Base-by-base conservation (phyloP, 352 stramenopile species). In the Aphanomyces euteiches region DNA sequence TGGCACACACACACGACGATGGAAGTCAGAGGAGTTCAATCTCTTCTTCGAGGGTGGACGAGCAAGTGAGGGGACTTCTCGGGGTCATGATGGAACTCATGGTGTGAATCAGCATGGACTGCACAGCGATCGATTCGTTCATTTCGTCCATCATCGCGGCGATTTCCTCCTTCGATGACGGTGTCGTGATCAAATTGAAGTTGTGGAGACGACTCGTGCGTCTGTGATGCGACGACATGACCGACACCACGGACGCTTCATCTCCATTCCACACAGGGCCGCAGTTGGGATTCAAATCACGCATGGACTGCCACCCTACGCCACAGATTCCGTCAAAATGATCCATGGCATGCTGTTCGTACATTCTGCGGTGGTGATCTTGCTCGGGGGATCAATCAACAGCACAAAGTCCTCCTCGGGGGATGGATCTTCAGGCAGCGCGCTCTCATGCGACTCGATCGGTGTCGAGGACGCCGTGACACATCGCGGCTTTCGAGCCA, bases 71-170 rank as follows among this genome's bases (percentile, higher is more conserved):
- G n/a, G 50, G 50, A 58, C 8, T 58, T 58, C n/a, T 19, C n/a
- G 54, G 15, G 17, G 21, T 61, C 15, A 67, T 34, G 38, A 67
- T 67, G 6, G 39, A 19, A 40, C 19, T 67, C 59, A 67, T 67
- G 40, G 59, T 56, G 17, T 41, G 41, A 3, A 67, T 21, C 6
- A 67, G 39, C 17, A 56, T 15, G 19, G 5, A 53, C 15, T 67
- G 59, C 17, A 56, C 15, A 12, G 59, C 59, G 28, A 67, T 67
- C 17, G 59, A 67, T 40, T 56, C 59, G 43, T 67, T 48, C 59
- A 67, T 39, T 19, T 56, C 59, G 39, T 67, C 59, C 39, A 67
- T 67, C 8, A 41, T 41, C 40, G 28, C 39, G 5, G 59, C 59
- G n/a, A 67, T 67, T 36, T 54, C 39, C 8, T 67, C 43, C 59